Conservation (phyloP, 352 stramenopile species). For the Elongisporangium prolatum region DNA sequence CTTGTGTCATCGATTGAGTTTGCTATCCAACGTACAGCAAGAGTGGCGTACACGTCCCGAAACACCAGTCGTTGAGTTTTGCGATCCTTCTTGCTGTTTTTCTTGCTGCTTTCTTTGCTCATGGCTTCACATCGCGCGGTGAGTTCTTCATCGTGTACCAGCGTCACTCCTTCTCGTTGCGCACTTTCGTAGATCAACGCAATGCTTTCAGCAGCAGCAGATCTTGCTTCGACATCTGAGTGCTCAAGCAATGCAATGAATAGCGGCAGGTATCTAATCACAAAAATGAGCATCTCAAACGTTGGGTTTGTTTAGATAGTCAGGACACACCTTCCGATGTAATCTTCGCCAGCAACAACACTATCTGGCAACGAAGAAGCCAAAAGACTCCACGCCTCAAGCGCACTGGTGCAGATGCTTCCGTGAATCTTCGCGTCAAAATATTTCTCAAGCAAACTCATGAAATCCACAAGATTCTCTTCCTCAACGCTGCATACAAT, state of each 20-base stretch:
- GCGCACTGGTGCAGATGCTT: constrained; percentile 54
- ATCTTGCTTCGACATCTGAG: constrained; percentile 76
- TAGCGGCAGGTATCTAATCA: constrained; percentile 49
- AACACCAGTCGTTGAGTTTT: constrained; percentile 84
- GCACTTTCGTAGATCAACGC: constrained; percentile 74
- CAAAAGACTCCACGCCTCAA: constrained; percentile 73
- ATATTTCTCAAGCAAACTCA: constrained; percentile 61
- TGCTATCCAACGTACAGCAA: constrained; percentile 37
- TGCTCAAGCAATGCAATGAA: constrained; percentile 75
- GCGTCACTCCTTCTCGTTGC: constrained; percentile 33
- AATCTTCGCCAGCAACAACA: constrained; percentile 38
- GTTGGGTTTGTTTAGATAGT: background rate
- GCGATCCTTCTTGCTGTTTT: constrained; percentile 87
- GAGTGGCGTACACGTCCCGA: constrained; percentile 74
- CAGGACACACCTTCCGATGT: constrained; percentile 48
- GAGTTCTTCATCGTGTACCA: constrained; percentile 64
- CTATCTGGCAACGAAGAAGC: constrained; percentile 59
- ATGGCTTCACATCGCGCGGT: constrained; percentile 66
- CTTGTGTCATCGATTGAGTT: background rate
- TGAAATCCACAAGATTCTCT: constrained; percentile 64
- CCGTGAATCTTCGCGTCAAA: constrained; percentile 62
- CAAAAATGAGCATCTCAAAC: background rate
- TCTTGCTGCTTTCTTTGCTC: constrained; percentile 89
- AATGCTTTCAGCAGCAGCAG: constrained; percentile 81
- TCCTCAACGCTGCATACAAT: constrained; percentile 78